Evolutionary conservation across 257 asterid genomes (phyloP), one percentile per base, ranked within the genome.

Genomic region (Primulina tabacum): DNA sequence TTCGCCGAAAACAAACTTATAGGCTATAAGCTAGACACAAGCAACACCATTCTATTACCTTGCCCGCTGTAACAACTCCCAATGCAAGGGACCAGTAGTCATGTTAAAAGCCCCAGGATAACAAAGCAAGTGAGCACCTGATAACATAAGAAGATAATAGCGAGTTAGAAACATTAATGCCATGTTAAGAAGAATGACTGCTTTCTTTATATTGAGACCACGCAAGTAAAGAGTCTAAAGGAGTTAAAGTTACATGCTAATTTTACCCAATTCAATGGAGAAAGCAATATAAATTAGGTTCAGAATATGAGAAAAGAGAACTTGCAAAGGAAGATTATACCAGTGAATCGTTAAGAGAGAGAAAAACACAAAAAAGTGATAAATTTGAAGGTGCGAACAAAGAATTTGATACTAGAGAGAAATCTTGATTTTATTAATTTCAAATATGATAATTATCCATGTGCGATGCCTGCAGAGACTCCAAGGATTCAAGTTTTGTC

Each of bases 101-200:
- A 88, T 90, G 90, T 90, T 90, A 81, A 90, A 90, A 71, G 96
- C 96, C 72, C 96, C 97, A 67, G 97, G 97, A 78, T 87, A 88
- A 78, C 97, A 88, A 61, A 90, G 80, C 88, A 90, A 79, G 83
- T 90, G 97, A 73, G 94, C 97, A 68, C 96, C 97, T 90, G 81
- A 55, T 62, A 72, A 65, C 62, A 35, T 71, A 37, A 66, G 26
- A 73, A 67, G 62, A 79, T 47, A 67, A 10, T 32, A 59, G 47
- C 75, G 24, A 58, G 35, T 78, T 55, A 80, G 65, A 65, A 71
- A 76, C 60, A 60, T 33, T 34, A 64, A 70, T 52, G 74, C 38
- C 73, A 64, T 43, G 33, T 30, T 60, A 29, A 72, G 6, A 59
- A 58, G 11, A 68, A 62, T 33, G 21, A 43, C 28, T 43, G 24